phyloP scores from a whole-genome alignment of 306 rosid genomes.

The Prosopis cineraria region DNA sequence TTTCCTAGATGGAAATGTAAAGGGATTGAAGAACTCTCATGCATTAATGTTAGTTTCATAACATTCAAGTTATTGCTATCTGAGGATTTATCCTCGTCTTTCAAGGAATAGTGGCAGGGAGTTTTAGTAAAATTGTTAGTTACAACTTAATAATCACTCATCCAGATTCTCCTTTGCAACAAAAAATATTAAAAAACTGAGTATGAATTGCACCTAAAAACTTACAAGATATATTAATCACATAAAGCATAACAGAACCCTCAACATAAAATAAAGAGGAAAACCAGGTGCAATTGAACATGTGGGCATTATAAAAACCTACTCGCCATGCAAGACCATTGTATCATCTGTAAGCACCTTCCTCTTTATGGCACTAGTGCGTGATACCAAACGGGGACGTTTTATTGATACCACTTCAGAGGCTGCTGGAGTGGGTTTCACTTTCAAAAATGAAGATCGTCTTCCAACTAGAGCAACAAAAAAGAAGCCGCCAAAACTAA shows the following conservation, averaged over 20 bases:
- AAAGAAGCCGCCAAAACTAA: conserved; percentile 37
- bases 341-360: conserved; percentile 94
- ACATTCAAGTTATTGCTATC: no score
- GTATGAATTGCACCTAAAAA: background rate
- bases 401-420: conserved; percentile 59
- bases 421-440: conserved; percentile 78
- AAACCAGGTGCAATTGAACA: conserved; percentile 12
- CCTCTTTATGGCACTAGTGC: conserved; percentile 70
- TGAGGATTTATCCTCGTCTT: background rate
- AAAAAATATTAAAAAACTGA: background rate
- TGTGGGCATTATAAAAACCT: conserved; percentile 49
- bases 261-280: conserved; percentile 9
- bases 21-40: background rate
- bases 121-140: background rate
- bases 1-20: background rate
- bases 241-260: background rate
- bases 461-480: conserved; percentile 71
- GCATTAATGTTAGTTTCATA: background rate
- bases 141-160: conserved; percentile 12
- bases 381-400: conserved; percentile 59
- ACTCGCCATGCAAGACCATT: conserved; percentile 99
- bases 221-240: conserved; percentile 3
- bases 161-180: background rate
- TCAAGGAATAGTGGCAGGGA: background rate
- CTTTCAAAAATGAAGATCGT: conserved; percentile 77